Conservation (phyloP, 331 rosid genomes). For the Malus hybrid region DNA sequence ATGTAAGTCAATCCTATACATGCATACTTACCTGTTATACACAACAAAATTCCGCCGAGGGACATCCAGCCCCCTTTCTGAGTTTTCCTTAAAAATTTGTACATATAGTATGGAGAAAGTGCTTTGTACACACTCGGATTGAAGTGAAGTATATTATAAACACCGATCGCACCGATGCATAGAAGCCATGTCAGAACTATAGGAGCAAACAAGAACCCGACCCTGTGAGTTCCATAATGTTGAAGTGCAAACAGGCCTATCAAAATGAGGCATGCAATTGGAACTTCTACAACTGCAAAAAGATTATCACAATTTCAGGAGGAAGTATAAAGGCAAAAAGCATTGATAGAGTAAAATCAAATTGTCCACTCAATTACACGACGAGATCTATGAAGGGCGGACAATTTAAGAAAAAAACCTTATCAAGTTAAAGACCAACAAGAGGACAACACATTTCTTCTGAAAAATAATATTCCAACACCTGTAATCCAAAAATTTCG, state of each 20-base stretch:
- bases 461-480: neutral
- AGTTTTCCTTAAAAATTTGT: constrained; percentile 54
- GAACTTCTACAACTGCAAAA: constrained; percentile 76
- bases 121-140: constrained; percentile 64
- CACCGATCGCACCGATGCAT: constrained; percentile 74
- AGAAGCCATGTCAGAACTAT: constrained; percentile 78
- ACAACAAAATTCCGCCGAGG: constrained; percentile 88
- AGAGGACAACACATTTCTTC: neutral
- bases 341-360: neutral
- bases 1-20: neutral
- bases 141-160: constrained; percentile 79
- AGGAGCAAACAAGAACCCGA: constrained; percentile 94
- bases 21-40: constrained; percentile 62
- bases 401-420: neutral
- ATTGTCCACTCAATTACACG: neutral
- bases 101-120: constrained; percentile 79
- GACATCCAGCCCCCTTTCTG: constrained; percentile 83
- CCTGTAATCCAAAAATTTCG: neutral
- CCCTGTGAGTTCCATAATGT: constrained; percentile 94
- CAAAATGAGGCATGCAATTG: constrained; percentile 69
- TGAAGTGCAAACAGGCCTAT: constrained; percentile 87
- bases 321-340: neutral
- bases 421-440: neutral
- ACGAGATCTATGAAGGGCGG: neutral
- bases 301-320: constrained; percentile 16